These are phyloP conservation scores for Didymella keratinophila DNA, from an alignment of 2,329 filamentous ascomycete species.

Conservation along the genomic window DNA sequence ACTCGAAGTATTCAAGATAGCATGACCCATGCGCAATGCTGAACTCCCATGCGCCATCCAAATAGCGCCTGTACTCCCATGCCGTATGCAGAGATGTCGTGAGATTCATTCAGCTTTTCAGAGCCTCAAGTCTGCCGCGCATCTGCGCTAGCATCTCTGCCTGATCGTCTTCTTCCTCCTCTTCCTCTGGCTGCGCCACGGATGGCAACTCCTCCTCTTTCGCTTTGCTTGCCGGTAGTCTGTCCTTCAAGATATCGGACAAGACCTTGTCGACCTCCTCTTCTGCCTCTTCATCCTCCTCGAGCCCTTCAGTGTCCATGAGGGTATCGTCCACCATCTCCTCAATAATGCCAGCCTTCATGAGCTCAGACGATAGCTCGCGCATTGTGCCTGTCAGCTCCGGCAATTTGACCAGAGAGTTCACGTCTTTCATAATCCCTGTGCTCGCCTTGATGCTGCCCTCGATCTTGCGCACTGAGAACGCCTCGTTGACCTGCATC, in stretches of 20 bases:
- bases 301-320: conserved; percentile 72
- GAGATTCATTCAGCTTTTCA: conserved; percentile 73
- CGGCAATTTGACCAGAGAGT: conserved; percentile 81
- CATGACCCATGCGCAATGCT: background rate
- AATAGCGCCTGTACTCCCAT: background rate
- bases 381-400: conserved; percentile 90
- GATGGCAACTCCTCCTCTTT: conserved; percentile 61
- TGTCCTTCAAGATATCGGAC: conserved; percentile 87
- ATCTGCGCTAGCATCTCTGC: conserved; percentile 94
- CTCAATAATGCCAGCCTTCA: conserved; percentile 96
- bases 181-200: conserved; percentile 65
- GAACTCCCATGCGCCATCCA: background rate
- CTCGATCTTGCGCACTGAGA: conserved; percentile 94
- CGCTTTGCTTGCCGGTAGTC: conserved; percentile 71
- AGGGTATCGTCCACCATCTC: conserved; percentile 93
- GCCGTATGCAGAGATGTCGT: background rate
- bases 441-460: conserved; percentile 86
- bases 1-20: background rate
- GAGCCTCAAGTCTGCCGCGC: conserved; percentile 86
- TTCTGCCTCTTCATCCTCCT: conserved; percentile 75
- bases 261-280: conserved; percentile 90
- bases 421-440: conserved; percentile 97
- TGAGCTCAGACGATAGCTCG: conserved; percentile 83
- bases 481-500: conserved; percentile 98
- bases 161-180: conserved; percentile 85